Evolutionary conservation across 2,329 filamentous ascomycete species (phyloP).

Genomic region (Meredithiella fracta): DNA sequence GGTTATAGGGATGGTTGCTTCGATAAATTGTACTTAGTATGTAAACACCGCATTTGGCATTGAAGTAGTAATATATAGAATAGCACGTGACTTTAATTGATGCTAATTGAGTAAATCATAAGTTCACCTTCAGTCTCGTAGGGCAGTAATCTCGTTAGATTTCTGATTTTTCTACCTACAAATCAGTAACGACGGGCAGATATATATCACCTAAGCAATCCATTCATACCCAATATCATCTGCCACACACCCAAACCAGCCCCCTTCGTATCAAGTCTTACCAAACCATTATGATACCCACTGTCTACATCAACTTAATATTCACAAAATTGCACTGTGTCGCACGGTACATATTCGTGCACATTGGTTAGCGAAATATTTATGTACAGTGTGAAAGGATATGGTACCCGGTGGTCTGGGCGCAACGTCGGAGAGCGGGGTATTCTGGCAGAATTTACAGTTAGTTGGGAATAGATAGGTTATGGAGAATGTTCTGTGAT

Average conservation of each 20-base stretch:
- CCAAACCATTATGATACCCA: neutral
- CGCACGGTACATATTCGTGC: neutral
- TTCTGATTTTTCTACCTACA: no score
- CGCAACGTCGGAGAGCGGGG: slow-evolving; percentile 7
- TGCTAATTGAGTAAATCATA: neutral
- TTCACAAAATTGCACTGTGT: neutral
- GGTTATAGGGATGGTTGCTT: neutral
- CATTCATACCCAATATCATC: neutral
- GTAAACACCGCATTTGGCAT: neutral
- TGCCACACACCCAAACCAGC: neutral
- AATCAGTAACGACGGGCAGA: no score
- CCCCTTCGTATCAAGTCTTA: neutral
- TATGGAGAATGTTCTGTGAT: neutral
- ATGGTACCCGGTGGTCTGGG: neutral
- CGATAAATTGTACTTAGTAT: neutral
- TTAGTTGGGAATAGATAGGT: neutral
- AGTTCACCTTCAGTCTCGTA: no score
- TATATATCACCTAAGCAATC: neutral
- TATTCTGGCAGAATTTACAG: slow-evolving; percentile 4
- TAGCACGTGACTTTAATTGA: neutral
- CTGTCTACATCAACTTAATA: neutral
- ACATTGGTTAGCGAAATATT: neutral
- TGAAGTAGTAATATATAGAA: neutral
- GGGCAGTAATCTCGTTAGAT: no score
- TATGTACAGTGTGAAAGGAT: neutral